These are phyloP conservation scores for Trichoderma citrinoviride DNA, from an alignment of 2,329 filamentous ascomycete species.

Conservation along the genomic window DNA sequence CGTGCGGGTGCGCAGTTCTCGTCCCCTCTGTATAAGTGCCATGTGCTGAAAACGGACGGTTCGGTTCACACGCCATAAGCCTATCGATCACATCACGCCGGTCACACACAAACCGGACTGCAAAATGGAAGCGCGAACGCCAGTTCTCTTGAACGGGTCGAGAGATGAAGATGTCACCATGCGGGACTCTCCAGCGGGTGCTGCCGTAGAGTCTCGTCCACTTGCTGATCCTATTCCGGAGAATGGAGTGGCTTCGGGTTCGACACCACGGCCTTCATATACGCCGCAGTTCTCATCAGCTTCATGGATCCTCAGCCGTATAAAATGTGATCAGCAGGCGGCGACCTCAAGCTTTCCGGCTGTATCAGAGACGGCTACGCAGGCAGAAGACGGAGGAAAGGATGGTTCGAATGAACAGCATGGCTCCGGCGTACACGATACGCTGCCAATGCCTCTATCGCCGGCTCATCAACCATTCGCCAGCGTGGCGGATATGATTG, in stretches of 20 bases:
- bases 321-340: conserved; percentile 23
- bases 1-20: neutral
- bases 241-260: neutral
- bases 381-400: neutral
- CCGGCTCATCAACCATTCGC: neutral
- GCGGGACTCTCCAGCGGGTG: neutral
- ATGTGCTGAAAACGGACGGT: neutral
- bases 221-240: neutral
- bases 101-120: neutral
- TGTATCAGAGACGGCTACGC: neutral
- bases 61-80: conserved; percentile 8
- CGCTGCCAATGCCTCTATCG: conserved; percentile 19
- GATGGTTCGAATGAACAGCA: neutral
- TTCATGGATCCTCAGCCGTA: conserved; percentile 31
- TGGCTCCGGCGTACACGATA: conserved; percentile 1
- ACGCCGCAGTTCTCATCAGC: conserved; percentile 33
- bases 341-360: neutral
- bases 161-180: neutral
- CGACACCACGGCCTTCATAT: conserved; percentile 26
- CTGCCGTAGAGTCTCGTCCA: neutral
- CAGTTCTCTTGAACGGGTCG: neutral
- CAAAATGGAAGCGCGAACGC: conserved; percentile 4
- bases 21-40: neutral
- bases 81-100: neutral
- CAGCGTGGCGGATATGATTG: neutral